Evolutionary conservation across 441 rosid species (phyloP).

Genomic region (Pelargonium citronellum): DNA sequence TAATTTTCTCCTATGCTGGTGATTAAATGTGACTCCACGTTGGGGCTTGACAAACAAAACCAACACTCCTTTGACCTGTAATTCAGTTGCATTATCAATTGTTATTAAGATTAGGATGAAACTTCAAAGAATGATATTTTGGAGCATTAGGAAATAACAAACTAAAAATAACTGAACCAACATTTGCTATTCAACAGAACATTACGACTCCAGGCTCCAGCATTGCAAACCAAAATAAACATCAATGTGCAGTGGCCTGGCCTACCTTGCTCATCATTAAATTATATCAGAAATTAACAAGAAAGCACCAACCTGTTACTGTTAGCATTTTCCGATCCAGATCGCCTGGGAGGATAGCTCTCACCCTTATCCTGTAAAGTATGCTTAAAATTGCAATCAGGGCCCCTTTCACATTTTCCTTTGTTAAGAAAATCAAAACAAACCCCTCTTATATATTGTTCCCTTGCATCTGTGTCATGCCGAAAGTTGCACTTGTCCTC

Average conservation of each 20-base stretch:
- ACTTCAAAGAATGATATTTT: background rate
- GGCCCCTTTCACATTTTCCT: constrained; percentile 91
- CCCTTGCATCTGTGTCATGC: constrained; percentile 74
- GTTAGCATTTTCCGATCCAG: constrained; percentile 41
- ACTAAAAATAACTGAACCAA: background rate
- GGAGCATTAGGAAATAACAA: background rate
- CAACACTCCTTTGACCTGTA: constrained; percentile 84
- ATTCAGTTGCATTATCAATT: constrained; percentile 22
- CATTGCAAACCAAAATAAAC: background rate
- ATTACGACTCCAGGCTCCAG: background rate
- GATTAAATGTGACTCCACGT: constrained; percentile 70
- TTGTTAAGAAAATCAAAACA: constrained; percentile 89
- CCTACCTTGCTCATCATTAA: background rate
- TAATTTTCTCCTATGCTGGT: constrained; percentile 67
- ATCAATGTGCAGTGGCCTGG: constrained; percentile 1
- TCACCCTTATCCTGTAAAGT: constrained; percentile 56
- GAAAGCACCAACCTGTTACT: constrained; percentile 44
- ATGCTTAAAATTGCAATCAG: constrained; percentile 87
- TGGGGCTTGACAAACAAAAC: constrained; percentile 92
- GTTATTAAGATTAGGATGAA: constrained; percentile 16
- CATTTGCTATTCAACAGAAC: background rate
- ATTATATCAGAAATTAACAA: constrained; percentile 6
- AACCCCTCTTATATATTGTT: constrained; percentile 77
- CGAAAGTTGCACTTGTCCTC: constrained; percentile 70
- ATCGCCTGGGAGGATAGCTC: constrained; percentile 36